Evolutionary conservation across 148 eudicot species (phyloP).

Genomic region (Chenopodium berlandieri): DNA sequence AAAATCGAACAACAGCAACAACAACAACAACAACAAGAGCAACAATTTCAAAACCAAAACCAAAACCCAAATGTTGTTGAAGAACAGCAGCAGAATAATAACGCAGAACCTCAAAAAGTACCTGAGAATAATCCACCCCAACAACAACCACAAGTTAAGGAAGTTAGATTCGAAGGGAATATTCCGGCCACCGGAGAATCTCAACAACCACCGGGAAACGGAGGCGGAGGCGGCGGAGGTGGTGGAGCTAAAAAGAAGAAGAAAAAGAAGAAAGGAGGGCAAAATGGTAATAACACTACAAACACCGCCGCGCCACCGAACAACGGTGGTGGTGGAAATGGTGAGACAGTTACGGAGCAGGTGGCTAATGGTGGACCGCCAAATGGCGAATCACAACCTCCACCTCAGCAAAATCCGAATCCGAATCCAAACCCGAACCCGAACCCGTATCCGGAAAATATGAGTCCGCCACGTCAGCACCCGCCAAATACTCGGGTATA

Average conservation of each 20-base stretch:
- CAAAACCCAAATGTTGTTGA: constrained; percentile 15
- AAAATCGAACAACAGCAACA: constrained; percentile 27
- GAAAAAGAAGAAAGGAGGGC: constrained; percentile 58
- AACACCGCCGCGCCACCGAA: background rate
- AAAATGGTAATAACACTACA: constrained; percentile 15
- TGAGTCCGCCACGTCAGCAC: constrained; percentile 36
- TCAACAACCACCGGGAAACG: constrained; percentile 9
- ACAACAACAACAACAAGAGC: constrained; percentile 14
- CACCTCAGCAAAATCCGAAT: constrained; percentile 13
- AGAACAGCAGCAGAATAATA: background rate
- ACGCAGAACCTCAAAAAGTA: background rate
- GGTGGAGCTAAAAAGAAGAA: constrained; percentile 44
- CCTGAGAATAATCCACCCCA: constrained; percentile 13
- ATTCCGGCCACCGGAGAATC: constrained; percentile 11
- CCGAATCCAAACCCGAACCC: constrained; percentile 7
- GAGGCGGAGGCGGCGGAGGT: constrained; percentile 14
- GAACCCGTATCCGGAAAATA: constrained; percentile 22
- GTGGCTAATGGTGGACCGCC: constrained; percentile 28
- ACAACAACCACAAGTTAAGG: constrained; percentile 10
- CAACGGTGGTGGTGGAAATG: constrained; percentile 12
- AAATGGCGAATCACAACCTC: constrained; percentile 22
- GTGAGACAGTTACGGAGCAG: background rate
- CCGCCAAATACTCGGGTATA: constrained; percentile 32
- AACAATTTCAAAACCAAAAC: constrained; percentile 19
- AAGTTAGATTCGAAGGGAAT: constrained; percentile 23